Evolutionary conservation across 202 grass and related monocot genomes (phyloP), one percentile per base, ranked within the genome.

Genomic region (Cymbopogon flexuosus): DNA sequence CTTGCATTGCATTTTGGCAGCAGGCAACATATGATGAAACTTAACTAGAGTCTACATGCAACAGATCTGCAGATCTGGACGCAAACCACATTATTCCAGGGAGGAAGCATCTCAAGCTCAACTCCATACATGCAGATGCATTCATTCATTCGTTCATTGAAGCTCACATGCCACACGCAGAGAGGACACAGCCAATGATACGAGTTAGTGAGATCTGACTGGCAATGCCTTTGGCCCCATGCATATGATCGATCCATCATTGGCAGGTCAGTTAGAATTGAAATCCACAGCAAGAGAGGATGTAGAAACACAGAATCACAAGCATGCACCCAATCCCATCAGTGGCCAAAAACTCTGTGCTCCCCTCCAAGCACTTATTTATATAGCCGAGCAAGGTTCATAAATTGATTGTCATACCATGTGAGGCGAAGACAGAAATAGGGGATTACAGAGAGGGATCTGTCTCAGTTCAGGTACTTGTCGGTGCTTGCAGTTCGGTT

Each of bases 111-210:
- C 46, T 37, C 81, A 59, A 58, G 8, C 62, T 22, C 62, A 68
- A 15, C 46, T 23, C 34, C 21, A 69, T 19, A 29, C 57, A 70
- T 45, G 21, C 39, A 43, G 51, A 14, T 57, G 52, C 52, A 24
- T 14, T 43, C 23, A 58, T 27, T 27, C 27, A 27, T 27, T 27
- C 27, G 27, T 39, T 77, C n/a, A 84, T 70, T 78, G 40, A 70
- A 49, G 73, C 52, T 69, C 82, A 78, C 82, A 84, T 71, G 82
- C 2, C 58, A 34, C 65, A 68, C 65, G 41, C 36, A 68, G 15
- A 68, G n/a, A 68, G 31, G 6, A 8, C 51, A 21, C 4, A 40
- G 18, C 66, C 21, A 13, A 42, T 52, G 21, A 33, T n/a, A 78
- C 0, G 39, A 77, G 40, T 13, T 41, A 27, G 27, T 22, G 18